Percentiles rank a stretch among this genome's conserved stretches.
phyloP scores from a whole-genome alignment of 2,329 filamentous ascomycete genomes.

The Ophiostoma angusticollis region DNA sequence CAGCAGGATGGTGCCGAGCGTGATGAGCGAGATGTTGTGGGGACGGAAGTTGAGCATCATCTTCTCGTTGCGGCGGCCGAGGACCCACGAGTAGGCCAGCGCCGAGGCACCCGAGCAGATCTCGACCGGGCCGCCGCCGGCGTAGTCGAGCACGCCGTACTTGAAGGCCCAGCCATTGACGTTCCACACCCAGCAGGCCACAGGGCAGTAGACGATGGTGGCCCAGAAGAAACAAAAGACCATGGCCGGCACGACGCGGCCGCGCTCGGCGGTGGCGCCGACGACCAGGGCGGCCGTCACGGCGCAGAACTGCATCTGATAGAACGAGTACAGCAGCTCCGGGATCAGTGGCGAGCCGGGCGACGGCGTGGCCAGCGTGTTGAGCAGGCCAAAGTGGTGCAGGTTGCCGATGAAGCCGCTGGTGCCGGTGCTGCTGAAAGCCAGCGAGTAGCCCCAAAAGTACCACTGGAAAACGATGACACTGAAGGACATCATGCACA shows the following conservation, averaged over 20 bases:
- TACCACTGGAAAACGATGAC: constrained; percentile 98
- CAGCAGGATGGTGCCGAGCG: constrained; percentile 84
- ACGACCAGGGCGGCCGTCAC: constrained; percentile 86
- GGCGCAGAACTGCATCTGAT: constrained; percentile 97
- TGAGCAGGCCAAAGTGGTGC: constrained; percentile 76
- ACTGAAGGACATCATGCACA: constrained; percentile 85
- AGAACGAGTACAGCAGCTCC: constrained; percentile 85
- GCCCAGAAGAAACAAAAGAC: constrained; percentile 95
- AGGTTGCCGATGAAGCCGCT: constrained; percentile 90
- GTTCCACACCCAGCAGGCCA: constrained; percentile 97
- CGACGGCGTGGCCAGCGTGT: constrained; percentile 71
- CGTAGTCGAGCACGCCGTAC: constrained; percentile 90
- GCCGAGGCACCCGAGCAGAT: constrained; percentile 90
- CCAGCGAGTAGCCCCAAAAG: constrained; percentile 96
- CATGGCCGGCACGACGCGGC: constrained; percentile 84
- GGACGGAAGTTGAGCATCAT: constrained; percentile 99
- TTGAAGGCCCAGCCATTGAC: constrained; percentile 83
- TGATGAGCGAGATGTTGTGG: constrained; percentile 96
- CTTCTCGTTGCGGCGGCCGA: constrained; percentile 92
- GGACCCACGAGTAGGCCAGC: constrained; percentile 87
- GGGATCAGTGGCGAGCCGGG: constrained; percentile 81
- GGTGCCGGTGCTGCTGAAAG: constrained; percentile 68
- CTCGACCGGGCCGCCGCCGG: constrained; percentile 92
- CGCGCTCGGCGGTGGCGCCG: constrained; percentile 86
- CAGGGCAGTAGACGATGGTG: constrained; percentile 90